phyloP scores from a whole-genome alignment of 1,284 basidiomycete species.

The Fomitopsis betulina region DNA sequence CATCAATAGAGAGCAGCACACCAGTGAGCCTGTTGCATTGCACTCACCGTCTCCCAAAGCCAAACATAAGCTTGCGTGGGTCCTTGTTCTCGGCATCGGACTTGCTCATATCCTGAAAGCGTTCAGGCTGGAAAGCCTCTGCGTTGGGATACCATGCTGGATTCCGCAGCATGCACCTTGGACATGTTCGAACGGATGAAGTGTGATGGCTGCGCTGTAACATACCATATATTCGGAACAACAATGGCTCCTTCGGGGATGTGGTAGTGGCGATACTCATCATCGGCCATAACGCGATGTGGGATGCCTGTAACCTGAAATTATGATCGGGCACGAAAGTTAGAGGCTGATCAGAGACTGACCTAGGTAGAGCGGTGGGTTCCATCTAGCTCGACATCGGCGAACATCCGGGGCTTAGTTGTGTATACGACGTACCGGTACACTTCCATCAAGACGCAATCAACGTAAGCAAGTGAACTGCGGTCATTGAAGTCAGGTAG shows the following conservation, averaged over 20 bases:
- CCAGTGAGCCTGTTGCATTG: not conserved
- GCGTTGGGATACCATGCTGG: conserved; percentile 17
- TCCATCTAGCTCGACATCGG: conserved; percentile 14
- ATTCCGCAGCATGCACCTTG: conserved; percentile 9
- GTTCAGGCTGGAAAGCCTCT: conserved; percentile 17
- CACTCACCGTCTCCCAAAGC: conserved; percentile 20
- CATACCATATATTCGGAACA: conserved; percentile 43
- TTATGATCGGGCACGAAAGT: not conserved
- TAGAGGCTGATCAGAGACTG: not conserved
- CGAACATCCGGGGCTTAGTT: not conserved
- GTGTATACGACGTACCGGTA: not conserved
- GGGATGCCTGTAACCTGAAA: conserved; percentile 34
- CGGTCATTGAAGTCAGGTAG: conserved; percentile 24
- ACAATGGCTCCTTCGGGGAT: conserved; percentile 43
- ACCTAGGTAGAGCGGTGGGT: conserved; percentile 22
- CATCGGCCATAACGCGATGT: conserved; percentile 44
- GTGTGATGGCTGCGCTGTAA: not conserved
- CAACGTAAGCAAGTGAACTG: conserved; percentile 21
- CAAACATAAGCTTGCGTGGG: conserved; percentile 16
- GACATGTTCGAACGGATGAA: conserved; percentile 10
- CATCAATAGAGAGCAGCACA: not conserved
- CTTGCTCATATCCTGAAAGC: conserved; percentile 13
- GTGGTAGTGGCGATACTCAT: conserved; percentile 42
- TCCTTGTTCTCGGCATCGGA: conserved; percentile 6
- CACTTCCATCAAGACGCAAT: conserved; percentile 22